A percentile compares a stretch with the other conserved stretches of the same genome.
These are phyloP conservation scores for Ambrosiella beaveri DNA, from an alignment of 2,329 filamentous ascomycete species.

Conservation along the genomic window DNA sequence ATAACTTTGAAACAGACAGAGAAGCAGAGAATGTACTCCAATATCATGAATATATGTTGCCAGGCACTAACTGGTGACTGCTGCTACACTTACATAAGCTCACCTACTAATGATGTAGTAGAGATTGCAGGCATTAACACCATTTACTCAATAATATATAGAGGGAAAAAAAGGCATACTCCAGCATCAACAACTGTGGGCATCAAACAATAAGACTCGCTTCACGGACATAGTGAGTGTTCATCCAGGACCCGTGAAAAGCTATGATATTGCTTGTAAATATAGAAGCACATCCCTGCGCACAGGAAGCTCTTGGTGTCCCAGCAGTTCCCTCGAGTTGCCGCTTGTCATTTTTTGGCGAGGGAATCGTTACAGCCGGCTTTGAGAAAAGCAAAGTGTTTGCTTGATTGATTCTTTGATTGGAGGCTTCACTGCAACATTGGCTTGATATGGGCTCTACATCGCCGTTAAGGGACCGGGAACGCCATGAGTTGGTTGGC, in stretches of 20 bases:
- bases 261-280: neutral
- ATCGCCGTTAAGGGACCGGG: neutral
- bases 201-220: no score
- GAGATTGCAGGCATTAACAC: no score
- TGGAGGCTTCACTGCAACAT: neutral
- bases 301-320: neutral
- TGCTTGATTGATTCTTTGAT: neutral
- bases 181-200: no score
- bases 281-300: neutral
- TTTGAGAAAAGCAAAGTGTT: neutral
- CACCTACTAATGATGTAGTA: no score
- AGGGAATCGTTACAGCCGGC: neutral
- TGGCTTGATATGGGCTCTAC: neutral
- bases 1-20: neutral
- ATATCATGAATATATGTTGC: neutral
- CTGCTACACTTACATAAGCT: neutral
- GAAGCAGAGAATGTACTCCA: neutral
- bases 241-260: no score
- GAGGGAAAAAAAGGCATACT: no score
- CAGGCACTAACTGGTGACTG: neutral
- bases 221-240: no score
- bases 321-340: neutral
- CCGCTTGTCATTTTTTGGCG: neutral
- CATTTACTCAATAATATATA: no score
- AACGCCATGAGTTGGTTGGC: neutral